Conservation (phyloP, 225 moss, liverwort and hornwort genomes). For the Rhytidiadelphus loreus region DNA sequence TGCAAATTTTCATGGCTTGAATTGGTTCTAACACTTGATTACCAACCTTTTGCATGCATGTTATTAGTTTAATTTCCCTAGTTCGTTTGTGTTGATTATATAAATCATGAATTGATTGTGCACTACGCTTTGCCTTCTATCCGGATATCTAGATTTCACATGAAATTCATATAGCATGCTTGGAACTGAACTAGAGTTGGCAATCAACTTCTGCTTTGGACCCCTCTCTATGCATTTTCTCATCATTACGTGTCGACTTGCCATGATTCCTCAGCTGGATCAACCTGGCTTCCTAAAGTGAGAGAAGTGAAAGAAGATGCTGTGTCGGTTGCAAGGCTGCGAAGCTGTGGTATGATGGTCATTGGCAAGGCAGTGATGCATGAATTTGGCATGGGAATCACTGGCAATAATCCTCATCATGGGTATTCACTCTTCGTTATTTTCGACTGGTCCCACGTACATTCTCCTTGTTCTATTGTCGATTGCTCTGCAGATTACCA, state of each 20-base stretch:
- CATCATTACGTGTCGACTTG: not conserved
- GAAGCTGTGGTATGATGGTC: slow-evolving; percentile 63
- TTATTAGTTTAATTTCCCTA: too few relatives aligned
- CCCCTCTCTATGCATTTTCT: not conserved
- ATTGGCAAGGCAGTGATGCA: slow-evolving; percentile 92
- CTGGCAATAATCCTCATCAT: slow-evolving; percentile 72
- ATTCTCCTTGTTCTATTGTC: not conserved
- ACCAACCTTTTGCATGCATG: not conserved
- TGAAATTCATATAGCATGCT: not conserved
- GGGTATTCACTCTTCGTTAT: slow-evolving; percentile 32
- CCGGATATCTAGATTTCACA: not conserved
- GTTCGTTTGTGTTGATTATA: not conserved
- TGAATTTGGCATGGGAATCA: slow-evolving; percentile 86
- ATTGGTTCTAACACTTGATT: not conserved
- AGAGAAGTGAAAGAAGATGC: slow-evolving; percentile 83
- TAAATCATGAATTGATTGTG: not conserved
- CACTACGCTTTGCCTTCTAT: not conserved
- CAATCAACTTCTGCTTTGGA: not conserved
- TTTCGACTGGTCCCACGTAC: not conserved
- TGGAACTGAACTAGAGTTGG: not conserved
- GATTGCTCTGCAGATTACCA: not conserved
- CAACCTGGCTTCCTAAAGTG: slow-evolving; percentile 70
- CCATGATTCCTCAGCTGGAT: slow-evolving; percentile 47
- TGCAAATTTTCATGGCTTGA: not conserved
- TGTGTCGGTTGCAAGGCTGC: slow-evolving; percentile 52